phyloP scores from a whole-genome alignment of 202 grass and related monocot species.

The Miscanthus sacchariflorus region DNA sequence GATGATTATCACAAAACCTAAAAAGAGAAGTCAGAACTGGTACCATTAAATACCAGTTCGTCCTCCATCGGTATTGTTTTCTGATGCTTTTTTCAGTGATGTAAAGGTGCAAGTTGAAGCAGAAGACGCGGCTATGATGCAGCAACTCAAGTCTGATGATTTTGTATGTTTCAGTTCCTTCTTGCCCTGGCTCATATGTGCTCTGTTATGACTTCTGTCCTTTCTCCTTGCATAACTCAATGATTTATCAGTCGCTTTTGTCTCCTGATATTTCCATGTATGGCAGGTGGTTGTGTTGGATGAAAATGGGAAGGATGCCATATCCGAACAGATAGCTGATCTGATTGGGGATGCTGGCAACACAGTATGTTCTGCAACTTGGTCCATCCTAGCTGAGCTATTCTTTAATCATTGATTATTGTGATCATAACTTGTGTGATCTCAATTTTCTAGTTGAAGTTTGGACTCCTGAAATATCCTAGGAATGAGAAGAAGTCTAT shows the following conservation, averaged over 20 bases:
- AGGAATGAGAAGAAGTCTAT: not conserved
- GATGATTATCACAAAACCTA: not conserved
- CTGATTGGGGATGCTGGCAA: constrained; percentile 78
- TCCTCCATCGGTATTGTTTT: not conserved
- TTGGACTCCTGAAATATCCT: not conserved
- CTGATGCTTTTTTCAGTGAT: constrained; percentile 57
- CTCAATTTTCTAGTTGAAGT: not conserved
- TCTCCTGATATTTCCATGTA: constrained; percentile 31
- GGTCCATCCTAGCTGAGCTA: not conserved
- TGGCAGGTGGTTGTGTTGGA: constrained; percentile 84
- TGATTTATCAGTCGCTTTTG: not conserved
- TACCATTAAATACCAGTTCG: not conserved
- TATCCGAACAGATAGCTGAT: constrained; percentile 90
- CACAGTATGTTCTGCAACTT: constrained; percentile 60
- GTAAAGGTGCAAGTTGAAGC: constrained; percentile 84
- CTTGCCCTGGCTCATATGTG: constrained; percentile 31
- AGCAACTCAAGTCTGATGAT: constrained; percentile 79
- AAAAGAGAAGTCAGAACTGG: not conserved
- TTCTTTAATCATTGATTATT: not conserved
- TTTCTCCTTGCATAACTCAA: not conserved
- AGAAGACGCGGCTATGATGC: constrained; percentile 73
- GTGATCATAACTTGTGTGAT: not conserved
- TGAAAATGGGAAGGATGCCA: constrained; percentile 77
- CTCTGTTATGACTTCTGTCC: not conserved
- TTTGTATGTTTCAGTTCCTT: constrained; percentile 65